Evolutionary conservation across 176 grass and related monocot species (phyloP).

Genomic region (Calamus simplicifolius): DNA sequence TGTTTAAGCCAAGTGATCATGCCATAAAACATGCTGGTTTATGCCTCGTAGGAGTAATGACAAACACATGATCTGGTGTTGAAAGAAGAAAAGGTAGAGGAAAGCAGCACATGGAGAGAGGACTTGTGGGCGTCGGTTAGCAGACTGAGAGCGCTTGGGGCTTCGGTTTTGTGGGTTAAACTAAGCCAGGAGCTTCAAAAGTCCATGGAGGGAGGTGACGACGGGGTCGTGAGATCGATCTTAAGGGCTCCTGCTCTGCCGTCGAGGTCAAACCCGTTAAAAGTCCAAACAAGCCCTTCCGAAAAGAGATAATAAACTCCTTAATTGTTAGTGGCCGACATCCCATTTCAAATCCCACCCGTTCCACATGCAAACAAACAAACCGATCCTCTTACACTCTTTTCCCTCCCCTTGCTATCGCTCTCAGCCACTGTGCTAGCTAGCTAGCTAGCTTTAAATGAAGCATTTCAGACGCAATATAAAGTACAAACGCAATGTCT

Average conservation of each 20-base stretch:
- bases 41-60: slow-evolving; percentile 35
- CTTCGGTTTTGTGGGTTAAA: no score
- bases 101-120: slow-evolving; percentile 31
- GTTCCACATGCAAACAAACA: slow-evolving; percentile 4
- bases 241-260: not conserved
- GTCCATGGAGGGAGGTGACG: slow-evolving; percentile 32
- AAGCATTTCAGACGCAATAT: no score
- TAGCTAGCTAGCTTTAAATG: no score
- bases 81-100: slow-evolving; percentile 13
- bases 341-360: not conserved
- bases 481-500: no score
- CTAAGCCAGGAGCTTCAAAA: no score
- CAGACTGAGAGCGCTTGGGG: no score
- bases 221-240: not conserved
- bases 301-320: not conserved
- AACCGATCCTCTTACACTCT: slow-evolving; percentile 3
- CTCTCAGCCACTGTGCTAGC: no score
- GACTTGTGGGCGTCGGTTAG: slow-evolving; percentile 15
- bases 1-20: no score
- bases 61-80: slow-evolving; percentile 36
- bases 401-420: not conserved
- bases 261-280: slow-evolving; percentile 45
- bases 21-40: not conserved
- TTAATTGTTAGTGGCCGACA: no score
- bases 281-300: slow-evolving; percentile 33